phyloP scores from a whole-genome alignment of 441 rosid genomes.

The Adansonia rubrostipa region DNA sequence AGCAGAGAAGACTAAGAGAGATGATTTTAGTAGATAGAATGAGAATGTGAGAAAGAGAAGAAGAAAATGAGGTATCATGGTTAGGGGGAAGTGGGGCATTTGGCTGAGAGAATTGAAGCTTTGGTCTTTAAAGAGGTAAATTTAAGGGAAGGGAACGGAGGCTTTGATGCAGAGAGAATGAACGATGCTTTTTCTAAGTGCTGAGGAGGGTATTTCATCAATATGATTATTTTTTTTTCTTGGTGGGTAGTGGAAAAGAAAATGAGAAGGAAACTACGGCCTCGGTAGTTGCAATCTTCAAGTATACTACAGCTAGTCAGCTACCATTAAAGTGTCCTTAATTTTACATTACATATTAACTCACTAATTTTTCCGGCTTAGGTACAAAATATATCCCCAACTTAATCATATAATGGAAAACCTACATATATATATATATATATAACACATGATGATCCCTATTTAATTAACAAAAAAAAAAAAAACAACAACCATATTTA shows the following conservation, averaged over 20 bases:
- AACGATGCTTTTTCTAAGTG: neutral
- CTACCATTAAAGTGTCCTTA: too few relatives aligned
- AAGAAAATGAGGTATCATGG: conserved; percentile 54
- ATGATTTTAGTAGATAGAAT: conserved; percentile 33
- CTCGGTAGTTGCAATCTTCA: too few relatives aligned
- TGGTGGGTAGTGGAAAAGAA: neutral
- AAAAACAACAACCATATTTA: too few relatives aligned
- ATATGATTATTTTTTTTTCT: neutral
- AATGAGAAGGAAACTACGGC: neutral
- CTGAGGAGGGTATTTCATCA: neutral
- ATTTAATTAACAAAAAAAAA: too few relatives aligned
- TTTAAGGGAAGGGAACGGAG: conserved; percentile 50
- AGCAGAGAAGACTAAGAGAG: conserved; percentile 37
- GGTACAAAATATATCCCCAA: too few relatives aligned
- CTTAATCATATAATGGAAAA: too few relatives aligned
- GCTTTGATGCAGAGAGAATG: neutral
- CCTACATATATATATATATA: too few relatives aligned
- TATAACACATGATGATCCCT: too few relatives aligned
- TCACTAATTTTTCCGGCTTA: too few relatives aligned
- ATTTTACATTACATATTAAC: too few relatives aligned
- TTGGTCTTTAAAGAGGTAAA: conserved; percentile 41
- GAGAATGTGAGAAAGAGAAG: conserved; percentile 40
- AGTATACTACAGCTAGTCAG: too few relatives aligned
- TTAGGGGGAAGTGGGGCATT: conserved; percentile 36
- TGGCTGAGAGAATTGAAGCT: conserved; percentile 31